phyloP scores from a whole-genome alignment of 768 basidiomycete species.

The Hygrophorus pudorinus region DNA sequence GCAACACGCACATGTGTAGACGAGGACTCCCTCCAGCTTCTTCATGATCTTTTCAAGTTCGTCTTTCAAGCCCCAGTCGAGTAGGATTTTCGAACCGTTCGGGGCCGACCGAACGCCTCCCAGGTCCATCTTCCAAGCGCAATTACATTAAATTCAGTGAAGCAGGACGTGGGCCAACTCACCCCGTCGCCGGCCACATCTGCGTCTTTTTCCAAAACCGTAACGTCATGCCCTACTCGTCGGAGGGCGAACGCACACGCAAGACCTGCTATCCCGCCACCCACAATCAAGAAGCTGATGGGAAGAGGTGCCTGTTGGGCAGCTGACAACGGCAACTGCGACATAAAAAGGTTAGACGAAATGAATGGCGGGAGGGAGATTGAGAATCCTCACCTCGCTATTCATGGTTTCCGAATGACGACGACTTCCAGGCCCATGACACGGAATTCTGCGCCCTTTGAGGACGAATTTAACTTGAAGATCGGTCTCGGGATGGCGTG shows the following conservation, averaged over 20 bases:
- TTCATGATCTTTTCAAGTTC: conserved; percentile 14
- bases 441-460: too few species aligned
- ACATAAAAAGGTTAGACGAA: too few species aligned
- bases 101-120: conserved; percentile 32
- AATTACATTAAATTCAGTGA: too few species aligned
- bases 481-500: too few species aligned
- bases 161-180: too few species aligned
- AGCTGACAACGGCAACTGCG: too few species aligned
- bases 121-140: background rate
- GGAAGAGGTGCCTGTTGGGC: conserved; percentile 14
- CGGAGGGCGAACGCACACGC: conserved; percentile 43
- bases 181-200: too few species aligned
- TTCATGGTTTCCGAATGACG: too few species aligned
- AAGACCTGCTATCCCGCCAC: conserved; percentile 43
- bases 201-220: conserved; percentile 32
- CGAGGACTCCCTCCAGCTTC: conserved; percentile 18
- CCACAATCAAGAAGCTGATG: conserved; percentile 27
- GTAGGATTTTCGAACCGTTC: conserved; percentile 48
- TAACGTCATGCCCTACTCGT: conserved; percentile 44
- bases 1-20: conserved; percentile 10
- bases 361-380: too few species aligned
- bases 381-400: too few species aligned
- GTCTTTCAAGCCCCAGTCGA: conserved; percentile 39
- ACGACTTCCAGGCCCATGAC: too few species aligned
- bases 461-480: too few species aligned